Conservation (phyloP, 2,329 filamentous ascomycete species). For the Xylariomycetidae sp. region DNA sequence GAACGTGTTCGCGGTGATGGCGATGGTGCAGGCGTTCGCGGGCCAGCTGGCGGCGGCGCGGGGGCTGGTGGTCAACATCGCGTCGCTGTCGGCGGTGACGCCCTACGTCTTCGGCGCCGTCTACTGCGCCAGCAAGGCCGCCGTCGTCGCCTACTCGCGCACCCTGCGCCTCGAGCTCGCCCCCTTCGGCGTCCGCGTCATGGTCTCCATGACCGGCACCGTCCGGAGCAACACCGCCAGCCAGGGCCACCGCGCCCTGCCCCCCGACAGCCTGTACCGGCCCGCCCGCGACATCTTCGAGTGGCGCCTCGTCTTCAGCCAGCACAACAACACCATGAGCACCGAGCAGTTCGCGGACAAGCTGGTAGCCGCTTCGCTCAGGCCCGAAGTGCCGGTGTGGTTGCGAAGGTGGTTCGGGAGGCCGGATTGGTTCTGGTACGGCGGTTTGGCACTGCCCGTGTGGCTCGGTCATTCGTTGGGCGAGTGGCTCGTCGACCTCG, state of each 20-base stretch:
- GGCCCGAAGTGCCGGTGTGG: conserved; percentile 26
- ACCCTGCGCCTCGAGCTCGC: conserved; percentile 47
- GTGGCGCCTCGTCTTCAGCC: conserved; percentile 40
- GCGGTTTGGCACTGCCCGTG: conserved; percentile 24
- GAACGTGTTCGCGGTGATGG: conserved; percentile 53
- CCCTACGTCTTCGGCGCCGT: conserved; percentile 48
- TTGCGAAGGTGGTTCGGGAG: conserved; percentile 32
- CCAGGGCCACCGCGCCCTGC: conserved; percentile 35
- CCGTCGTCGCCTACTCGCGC: conserved; percentile 47
- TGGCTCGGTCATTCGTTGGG: conserved; percentile 28
- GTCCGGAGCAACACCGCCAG: conserved; percentile 45
- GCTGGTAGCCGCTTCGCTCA: conserved; percentile 37
- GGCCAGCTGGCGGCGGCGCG: conserved; percentile 42
- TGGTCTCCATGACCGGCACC: conserved; percentile 50
- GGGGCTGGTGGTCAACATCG: conserved; percentile 50
- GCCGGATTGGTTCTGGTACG: conserved; percentile 37
- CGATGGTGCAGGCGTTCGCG: conserved; percentile 45
- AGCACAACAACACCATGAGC: conserved; percentile 39
- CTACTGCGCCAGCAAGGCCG: conserved; percentile 52
- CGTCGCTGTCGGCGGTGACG: conserved; percentile 42
- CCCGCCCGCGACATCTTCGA: conserved; percentile 40
- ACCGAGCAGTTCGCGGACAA: conserved; percentile 37
- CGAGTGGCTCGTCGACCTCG: conserved; percentile 32
- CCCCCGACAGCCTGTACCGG: conserved; percentile 40
- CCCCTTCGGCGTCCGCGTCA: conserved; percentile 50